Evolutionary conservation across 148 eudicot genomes (phyloP).

Genomic region (Beta vulgaris): DNA sequence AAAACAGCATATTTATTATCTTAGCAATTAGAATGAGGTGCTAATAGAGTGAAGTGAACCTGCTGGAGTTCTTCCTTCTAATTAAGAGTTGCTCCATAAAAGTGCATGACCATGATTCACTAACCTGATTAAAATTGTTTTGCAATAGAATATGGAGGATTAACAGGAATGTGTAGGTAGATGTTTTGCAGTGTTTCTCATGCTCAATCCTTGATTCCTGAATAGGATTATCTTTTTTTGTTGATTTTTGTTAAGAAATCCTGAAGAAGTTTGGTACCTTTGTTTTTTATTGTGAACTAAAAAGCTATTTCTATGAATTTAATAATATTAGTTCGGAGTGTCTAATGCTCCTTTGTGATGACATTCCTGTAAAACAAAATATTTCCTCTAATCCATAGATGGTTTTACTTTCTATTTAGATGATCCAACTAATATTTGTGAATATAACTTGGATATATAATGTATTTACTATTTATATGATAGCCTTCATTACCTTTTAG

Average conservation of each 20-base stretch:
- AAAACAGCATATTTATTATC: neutral
- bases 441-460: neutral
- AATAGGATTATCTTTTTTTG: too few relatives aligned
- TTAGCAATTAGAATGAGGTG: neutral
- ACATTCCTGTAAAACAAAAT: neutral
- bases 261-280: too few relatives aligned
- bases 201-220: neutral
- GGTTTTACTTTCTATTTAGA: too few relatives aligned
- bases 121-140: neutral
- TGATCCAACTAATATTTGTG: neutral
- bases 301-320: neutral
- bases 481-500: neutral
- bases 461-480: neutral
- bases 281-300: neutral
- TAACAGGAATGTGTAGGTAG: neutral
- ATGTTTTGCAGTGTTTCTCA: neutral
- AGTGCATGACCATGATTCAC: neutral
- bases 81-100: neutral
- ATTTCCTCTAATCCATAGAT: neutral
- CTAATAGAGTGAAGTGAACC: neutral
- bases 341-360: neutral
- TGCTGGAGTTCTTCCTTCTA: neutral
- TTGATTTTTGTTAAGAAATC: too few relatives aligned
- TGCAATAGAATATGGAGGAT: neutral
- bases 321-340: neutral